Evolutionary conservation across 2,329 filamentous ascomycete genomes (phyloP), one percentile per base, ranked within the genome.

Genomic region (Capronia epimyces): DNA sequence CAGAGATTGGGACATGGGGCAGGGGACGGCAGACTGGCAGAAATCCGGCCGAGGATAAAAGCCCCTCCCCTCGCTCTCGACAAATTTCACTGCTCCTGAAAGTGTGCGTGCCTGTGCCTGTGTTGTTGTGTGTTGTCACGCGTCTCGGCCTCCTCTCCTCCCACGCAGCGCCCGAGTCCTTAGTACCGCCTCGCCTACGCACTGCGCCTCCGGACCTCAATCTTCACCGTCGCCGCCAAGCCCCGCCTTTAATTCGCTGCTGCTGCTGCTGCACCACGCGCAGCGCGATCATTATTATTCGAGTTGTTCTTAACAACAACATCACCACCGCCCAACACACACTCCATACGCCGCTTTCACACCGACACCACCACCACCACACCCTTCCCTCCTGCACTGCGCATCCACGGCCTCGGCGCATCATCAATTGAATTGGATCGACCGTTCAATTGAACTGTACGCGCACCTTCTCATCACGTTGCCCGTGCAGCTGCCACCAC

Each of bases 11-110:
- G 34, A 37, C 34, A 37, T 37, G 34, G 34, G 34, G 34, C 34
- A 37, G 34, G 16, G 34, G 34, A 20, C 34, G 34, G 34, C 34
- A 18, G 34, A 37, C 34, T 37, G 34, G 34, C 34, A 37, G 34
- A 37, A 37, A 37, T 37, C 34, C 34, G 39, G 46, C 50, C 50
- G 50, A 53, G 51, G 46, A 41, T 53, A 53, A 53, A 49, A 27
- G 39, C 22, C 39, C 20, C 39, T 36, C 46, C 46, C 51, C 24
- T 34, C 51, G 37, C 46, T 40, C 46, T 29, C 39, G 32, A 37
- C 34, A 31, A 49, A 49, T 40, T 48, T 53, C 41, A 40, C 48
- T 45, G 42, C 48, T 50, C 48, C 36, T 50, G 41, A 45, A 50
- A 50, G 39, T 42, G 39, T 25, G 7, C 9, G 13, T 18, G 3